phyloP scores from a whole-genome alignment of 2,329 filamentous ascomycete genomes.

The Hyphodiscus sp. region DNA sequence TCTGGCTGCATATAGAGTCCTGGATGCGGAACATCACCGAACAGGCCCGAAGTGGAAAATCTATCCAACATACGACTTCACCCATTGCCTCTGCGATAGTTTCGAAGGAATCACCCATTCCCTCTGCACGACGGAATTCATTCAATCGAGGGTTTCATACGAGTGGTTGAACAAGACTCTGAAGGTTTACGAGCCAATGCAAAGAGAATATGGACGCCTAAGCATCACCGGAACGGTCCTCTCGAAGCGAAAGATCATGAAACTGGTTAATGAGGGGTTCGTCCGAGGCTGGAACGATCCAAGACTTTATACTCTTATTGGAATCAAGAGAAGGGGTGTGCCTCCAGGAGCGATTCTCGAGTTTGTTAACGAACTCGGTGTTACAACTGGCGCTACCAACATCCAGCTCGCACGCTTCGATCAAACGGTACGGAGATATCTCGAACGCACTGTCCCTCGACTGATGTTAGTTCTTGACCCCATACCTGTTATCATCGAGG shows the following conservation, averaged over 20 bases:
- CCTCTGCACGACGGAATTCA: constrained; percentile 89
- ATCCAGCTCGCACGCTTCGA: constrained; percentile 83
- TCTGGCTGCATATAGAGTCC: constrained; percentile 80
- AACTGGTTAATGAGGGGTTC: constrained; percentile 68
- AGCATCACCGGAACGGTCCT: constrained; percentile 81
- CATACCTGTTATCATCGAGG: constrained; percentile 73
- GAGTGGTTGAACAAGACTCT: constrained; percentile 82
- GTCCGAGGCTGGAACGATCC: constrained; percentile 91
- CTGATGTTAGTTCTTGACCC: constrained; percentile 88
- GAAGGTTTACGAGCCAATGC: constrained; percentile 86
- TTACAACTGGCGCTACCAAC: constrained; percentile 73
- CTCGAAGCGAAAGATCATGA: constrained; percentile 77
- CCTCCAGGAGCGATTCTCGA: constrained; percentile 83
- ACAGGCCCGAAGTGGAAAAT: constrained; percentile 84
- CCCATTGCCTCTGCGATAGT: constrained; percentile 84
- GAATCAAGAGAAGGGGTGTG: constrained; percentile 74
- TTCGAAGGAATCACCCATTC: constrained; percentile 90
- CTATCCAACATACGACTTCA: constrained; percentile 92
- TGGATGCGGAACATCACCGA: constrained; percentile 68
- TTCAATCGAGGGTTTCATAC: constrained; percentile 77
- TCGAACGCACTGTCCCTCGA: constrained; percentile 81
- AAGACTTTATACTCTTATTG: constrained; percentile 80
- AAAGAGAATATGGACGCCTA: constrained; percentile 75
- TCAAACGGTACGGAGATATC: constrained; percentile 74
- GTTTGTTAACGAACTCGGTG: constrained; percentile 86